These are phyloP conservation scores for Ogataea thermomethanolica DNA, from an alignment of 805 yeast genomes.

Conservation along the genomic window DNA sequence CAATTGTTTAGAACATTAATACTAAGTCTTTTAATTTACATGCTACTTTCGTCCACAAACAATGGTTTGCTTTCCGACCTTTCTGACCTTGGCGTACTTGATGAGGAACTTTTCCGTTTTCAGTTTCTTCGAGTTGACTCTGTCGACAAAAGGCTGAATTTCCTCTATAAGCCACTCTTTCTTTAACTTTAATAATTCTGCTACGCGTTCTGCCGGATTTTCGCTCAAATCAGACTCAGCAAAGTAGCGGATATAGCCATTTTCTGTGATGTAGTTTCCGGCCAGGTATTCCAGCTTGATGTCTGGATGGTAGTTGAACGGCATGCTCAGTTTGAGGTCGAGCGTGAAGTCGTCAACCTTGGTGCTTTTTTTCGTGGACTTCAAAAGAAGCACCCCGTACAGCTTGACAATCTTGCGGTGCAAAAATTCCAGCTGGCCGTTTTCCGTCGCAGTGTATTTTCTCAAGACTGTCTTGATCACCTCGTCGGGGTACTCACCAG, in stretches of 20 bases:
- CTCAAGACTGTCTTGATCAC: conserved; percentile 11
- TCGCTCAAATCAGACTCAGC: conserved; percentile 45
- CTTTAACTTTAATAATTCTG: conserved; percentile 51
- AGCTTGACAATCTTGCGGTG: conserved; percentile 19
- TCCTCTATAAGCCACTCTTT: conserved; percentile 60
- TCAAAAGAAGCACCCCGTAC: conserved; percentile 18
- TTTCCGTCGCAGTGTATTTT: conserved; percentile 12
- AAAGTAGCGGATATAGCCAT: conserved; percentile 47
- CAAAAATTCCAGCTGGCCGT: conserved; percentile 14
- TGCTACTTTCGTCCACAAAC: conserved; percentile 14
- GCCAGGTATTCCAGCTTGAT: conserved; percentile 46
- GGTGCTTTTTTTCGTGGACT: conserved; percentile 6
- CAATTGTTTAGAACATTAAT: conserved; percentile 10
- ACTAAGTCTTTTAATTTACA: neutral
- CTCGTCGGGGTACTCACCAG: conserved; percentile 7
- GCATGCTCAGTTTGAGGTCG: conserved; percentile 60
- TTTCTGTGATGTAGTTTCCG: conserved; percentile 33
- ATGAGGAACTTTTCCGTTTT: conserved; percentile 57
- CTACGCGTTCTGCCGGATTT: conserved; percentile 48
- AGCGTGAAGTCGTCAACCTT: conserved; percentile 53
- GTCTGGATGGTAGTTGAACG: conserved; percentile 48
- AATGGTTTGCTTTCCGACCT: conserved; percentile 38
- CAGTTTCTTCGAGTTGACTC: conserved; percentile 49
- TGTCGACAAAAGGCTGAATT: conserved; percentile 59
- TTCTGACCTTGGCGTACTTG: conserved; percentile 58